Evolutionary conservation across 805 yeast species (phyloP), one percentile per base, ranked within the genome.

Genomic region (Kodamaea leandrae): DNA sequence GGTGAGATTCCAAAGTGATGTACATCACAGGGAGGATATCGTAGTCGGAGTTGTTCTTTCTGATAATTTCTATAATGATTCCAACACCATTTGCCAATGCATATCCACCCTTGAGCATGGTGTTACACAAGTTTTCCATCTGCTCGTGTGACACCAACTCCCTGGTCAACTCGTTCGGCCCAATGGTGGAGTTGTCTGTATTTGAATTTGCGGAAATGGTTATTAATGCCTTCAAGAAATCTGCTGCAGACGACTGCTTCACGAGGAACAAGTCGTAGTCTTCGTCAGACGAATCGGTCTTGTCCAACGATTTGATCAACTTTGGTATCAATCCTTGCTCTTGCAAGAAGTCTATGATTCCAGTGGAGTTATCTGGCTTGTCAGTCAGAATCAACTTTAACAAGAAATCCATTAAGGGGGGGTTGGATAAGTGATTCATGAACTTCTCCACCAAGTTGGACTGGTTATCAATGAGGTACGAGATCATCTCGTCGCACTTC

Each of bases 21-120:
- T 70, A 68, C 37, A 70, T 57, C 30, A 70, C 70, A 2, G 74
- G 74, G 36, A 70, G 60, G 40, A 68, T 61, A 48, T 70, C 76
- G 46, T 70, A 70, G 48, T 70, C 76, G 14, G 72, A 66, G 46
- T 70, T 70, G 47, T 70, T 70, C 41, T 70, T 70, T 15, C 76
- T 52, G 43, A 70, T 70, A 36, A 70, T 68, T 43, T 70, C 76
- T 41, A 70, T 70, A 34, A 70, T 61, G 37, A 70, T 70, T 3
- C 76, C 76, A n/a, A 70, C 76, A 6, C 74, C 74, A 42, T 68
- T 70, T n/a, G 72, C 70, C 46, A 70, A 58, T 4, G 73, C 71
- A 42, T 67, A 66, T 2, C 74, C 73, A n/a, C 74, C 74, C 38
- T 66, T 61, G 28, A 69, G 55, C 76, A 70, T 70, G 34, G 66